Evolutionary conservation across 495 filamentous ascomycete genomes (phyloP), one percentile per base, ranked within the genome.

Genomic region (Daldinia caldariorum): DNA sequence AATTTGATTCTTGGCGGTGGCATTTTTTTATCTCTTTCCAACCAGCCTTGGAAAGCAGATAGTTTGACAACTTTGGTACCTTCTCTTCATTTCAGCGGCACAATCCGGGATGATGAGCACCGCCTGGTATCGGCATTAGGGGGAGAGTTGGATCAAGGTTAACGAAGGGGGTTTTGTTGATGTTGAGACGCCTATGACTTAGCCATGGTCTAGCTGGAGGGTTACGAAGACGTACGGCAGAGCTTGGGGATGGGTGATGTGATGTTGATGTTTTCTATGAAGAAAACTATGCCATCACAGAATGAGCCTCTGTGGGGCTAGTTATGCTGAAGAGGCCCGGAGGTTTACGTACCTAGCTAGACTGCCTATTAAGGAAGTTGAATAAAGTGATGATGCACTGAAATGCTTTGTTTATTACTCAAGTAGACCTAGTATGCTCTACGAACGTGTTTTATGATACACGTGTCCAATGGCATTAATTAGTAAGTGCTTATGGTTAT

Each of bases 51-150:
- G 60, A 58, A 62, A 61, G 13, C 43, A 57, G 65, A 55, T 29
- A 39, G 43, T 66, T 66, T 65, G 49, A 66, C 66, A 70, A 76
- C 50, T 67, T 60, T 43, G 71, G 68, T 76, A 63, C 71, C 68
- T 69, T 68, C 74, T 72, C 69, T 66, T 65, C 61, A 61, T 70
- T 72, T 68, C 56, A 59, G 51, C 61, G 35, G 61, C 65, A 45
- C 49, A 34, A 56, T 69, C 69, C 58, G 37, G 66, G 61, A 74
- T 74, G 74, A 71, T 69, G 71, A 76, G 71, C 71, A 60, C 55
- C 55, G 74, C 71, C 59, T 63, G 72, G 74, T 68, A 72, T 74
- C 69, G 41, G 31, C 58, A 58, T 37, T 65, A 22, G 45, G 37
- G 16, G 18, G 58, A 38, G 20, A 47, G 67, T 51, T 60, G 45